Base-by-base conservation (phyloP, 805 yeast species). In the Debaryomyces tyrocola region DNA sequence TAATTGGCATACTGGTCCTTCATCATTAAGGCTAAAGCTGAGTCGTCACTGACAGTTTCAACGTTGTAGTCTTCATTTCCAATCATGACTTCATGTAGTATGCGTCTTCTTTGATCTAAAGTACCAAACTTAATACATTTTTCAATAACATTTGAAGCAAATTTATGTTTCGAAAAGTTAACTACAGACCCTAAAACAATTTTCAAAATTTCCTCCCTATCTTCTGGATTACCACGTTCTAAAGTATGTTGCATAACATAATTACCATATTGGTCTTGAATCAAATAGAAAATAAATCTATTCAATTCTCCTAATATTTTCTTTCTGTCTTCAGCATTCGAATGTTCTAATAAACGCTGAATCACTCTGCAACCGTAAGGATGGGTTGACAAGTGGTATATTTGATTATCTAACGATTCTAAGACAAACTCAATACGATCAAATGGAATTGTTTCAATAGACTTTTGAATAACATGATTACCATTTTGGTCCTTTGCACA, bases 301-400 rank as follows among this genome's bases (percentile, higher is more conserved):
- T 84, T 84, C 58, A 94, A 74, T 61, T 90, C 96, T 20, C 69
- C 72, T 57, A 94, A 67, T 45, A 94, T 84, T 44, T 72, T 74
- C 20, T 74, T 69, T 64, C 87, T 91, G 56, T 90, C 91, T 5
- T 73, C 78, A 7, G 64, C 66, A 20, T 77, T 73, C 2, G 95
- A 87, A 66, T 80, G 85, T 66, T 94, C 98, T 51, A 94, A 74
- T 55, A 92, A 75, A 52, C 99, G 77, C 70, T 94, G 99, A 52
- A 94, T 87, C 2, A 94, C 99, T 45, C 99, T 80, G 67, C 99
- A 94, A 17, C 99, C 99, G 66, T 94, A 94, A 1, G 97, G 95
- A 68, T 94, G 97, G 0, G 96, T 87, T 0, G 97, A 87, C 52
- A 94, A 74, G 59, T 87, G 95, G 59, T 89, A 87, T 43, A 90